A percentile compares a stretch with the other conserved stretches of the same genome.
phyloP scores from a whole-genome alignment of 352 stramenopile genomes.

The Phytophthora foliorum region DNA sequence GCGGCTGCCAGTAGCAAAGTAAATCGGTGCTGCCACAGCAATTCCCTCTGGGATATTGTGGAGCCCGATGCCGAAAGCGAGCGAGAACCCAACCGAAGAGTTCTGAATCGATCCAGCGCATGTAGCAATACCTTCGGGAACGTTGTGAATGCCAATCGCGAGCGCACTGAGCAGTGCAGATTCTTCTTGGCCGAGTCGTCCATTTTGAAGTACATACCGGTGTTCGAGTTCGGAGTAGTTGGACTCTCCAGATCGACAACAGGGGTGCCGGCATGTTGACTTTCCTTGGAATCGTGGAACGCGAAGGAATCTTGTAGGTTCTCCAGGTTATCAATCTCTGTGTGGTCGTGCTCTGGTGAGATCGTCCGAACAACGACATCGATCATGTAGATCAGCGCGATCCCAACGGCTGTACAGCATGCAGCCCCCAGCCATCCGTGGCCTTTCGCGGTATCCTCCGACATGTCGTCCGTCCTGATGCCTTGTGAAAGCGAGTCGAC shows the following conservation, averaged over 20 bases:
- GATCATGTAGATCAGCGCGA: conserved; percentile 58
- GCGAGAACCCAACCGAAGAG: conserved; percentile 83
- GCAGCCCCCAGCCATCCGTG: conserved; percentile 83
- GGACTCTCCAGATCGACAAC: conserved; percentile 34
- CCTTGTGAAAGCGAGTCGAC: conserved; percentile 35
- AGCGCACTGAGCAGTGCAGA: conserved; percentile 92
- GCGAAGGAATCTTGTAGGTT: conserved; percentile 33
- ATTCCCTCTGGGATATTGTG: conserved; percentile 98
- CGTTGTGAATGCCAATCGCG: conserved; percentile 96
- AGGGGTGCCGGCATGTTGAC: conserved; percentile 1
- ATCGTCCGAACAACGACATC: conserved; percentile 46
- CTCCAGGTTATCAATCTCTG: conserved; percentile 42
- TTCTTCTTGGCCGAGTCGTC: conserved; percentile 41
- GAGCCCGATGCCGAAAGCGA: conserved; percentile 95
- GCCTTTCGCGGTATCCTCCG: conserved; percentile 31
- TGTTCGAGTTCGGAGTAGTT: conserved; percentile 36
- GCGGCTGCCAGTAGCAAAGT: conserved; percentile 95
- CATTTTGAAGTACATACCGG: conserved; percentile 39
- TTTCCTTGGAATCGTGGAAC: conserved; percentile 32
- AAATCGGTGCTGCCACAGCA: conserved; percentile 96
- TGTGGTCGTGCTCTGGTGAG: conserved; percentile 35
- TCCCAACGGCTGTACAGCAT: conserved; percentile 83
- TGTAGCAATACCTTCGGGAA: conserved; percentile 96
- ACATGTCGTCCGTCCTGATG: conserved; percentile 48
- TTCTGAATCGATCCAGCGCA: conserved; percentile 93